Evolutionary conservation across 495 filamentous ascomycete species (phyloP), one percentile per base, ranked within the genome.

Genomic region (Achaetomiella virescens): DNA sequence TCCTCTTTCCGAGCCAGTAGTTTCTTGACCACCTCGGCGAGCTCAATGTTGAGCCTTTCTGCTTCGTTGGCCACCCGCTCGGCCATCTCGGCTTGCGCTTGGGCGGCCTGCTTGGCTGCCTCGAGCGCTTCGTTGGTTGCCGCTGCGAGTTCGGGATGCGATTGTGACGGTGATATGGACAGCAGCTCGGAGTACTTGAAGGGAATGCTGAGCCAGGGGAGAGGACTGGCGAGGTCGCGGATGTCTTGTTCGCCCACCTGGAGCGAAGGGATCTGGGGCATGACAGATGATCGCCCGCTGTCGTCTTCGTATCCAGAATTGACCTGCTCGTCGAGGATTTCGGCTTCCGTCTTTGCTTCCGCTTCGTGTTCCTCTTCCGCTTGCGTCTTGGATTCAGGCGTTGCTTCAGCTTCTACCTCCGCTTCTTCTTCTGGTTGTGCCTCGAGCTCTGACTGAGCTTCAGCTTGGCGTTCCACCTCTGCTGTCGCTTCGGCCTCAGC

Each of bases 1-100:
- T 82, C 78, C 57, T 80, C 76, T 37, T 70, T 73, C 40, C 79
- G 65, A 21, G 62, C 64, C 47, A 70, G 63, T 10, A 81, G 58
- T 38, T 67, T 72, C 38, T 62, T 55, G 21, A 75, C 55, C 8
- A 74, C 67, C 10, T 49, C 56, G 5, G 63, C 65, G 21, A 82
- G 47, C 45, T 73, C 67, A n/a, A 60, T 57, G 27, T 65, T 62
- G 21, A 81, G 48, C 43, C 64, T 60, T 27, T 78, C 70, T 10
- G 75, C 72, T 52, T 75, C 75, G 21, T 55, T 58, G 1, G 69
- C 69, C 5, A 81, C 51, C 17, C 64, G 63, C 41, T 55, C 61
- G 10, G 66, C 66, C 36, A 73, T 54, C 14, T 58, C 63, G 12
- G 18, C n/a, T 53, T 55, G 52, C 5, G 52, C 46, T 31, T 47